Base-by-base conservation (phyloP, 495 filamentous ascomycete genomes). In the Diplogelasinospora grovesii region DNA sequence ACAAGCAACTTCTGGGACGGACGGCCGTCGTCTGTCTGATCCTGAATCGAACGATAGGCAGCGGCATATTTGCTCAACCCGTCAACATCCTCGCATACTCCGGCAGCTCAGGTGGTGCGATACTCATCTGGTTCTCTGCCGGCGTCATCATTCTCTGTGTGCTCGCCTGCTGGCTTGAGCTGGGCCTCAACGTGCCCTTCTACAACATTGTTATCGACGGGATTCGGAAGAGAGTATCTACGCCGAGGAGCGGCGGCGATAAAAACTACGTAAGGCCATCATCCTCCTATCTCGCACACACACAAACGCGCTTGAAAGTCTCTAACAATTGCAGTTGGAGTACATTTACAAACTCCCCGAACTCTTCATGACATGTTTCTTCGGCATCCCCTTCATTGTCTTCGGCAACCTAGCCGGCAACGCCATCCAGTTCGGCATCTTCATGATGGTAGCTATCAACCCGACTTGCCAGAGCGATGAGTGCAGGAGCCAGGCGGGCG, bases 331-430 rank as follows among this genome's bases (percentile, higher is more conserved):
- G 24, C 34, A 39, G 36, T 31, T 43, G 2, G 40, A 43, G 40
- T 43, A 43, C 31, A 43, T 43, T 8, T 43, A 18, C 40, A 34
- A 43, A 9, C 6, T 8, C 5, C 40, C 40, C 9, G 10, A 23
- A 6, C 14, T 24, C 11, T 11, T 43, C 4, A 43, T 43, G 40
- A 43, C 19, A 3, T 36, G 41, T 25, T 4, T 43, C 14, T 43
- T 43, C 16, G 41, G 41, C 16, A 43, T 36, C 41, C 19, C 32
- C 13, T 43, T 43, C 24, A 36, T 43, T 11, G 5, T 43, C 14
- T 43, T 43, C 22, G 41, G 41, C 16, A 43, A 29, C 23, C 24
- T 36, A 3, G 41, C 41, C 15, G 41, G 41, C 8, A 43, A 43
- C 16, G 24, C 41, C 8, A 23, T 43, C 4, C 16, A 36, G 23